phyloP scores from a whole-genome alignment of 352 stramenopile species.

The Globisporangium splendens region DNA sequence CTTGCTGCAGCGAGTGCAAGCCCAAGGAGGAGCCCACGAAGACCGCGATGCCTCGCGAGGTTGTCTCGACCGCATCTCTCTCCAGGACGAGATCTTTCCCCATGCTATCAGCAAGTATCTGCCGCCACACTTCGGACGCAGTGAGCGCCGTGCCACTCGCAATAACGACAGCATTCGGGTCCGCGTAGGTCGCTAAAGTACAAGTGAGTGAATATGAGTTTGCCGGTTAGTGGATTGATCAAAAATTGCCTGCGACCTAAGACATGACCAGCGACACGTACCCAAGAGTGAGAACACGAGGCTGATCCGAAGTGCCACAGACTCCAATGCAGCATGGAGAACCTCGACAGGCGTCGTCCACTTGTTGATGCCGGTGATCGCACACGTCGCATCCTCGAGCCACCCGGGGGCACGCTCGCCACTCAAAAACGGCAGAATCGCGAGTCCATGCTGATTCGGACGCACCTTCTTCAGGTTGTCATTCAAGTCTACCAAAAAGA shows the following conservation, averaged over 20 bases:
- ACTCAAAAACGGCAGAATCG: conserved; percentile 90
- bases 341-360: conserved; percentile 89
- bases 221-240: too few relatives aligned
- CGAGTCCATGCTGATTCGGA: conserved; percentile 70
- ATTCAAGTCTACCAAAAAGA: conserved; percentile 28
- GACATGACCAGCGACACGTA: conserved; percentile 13
- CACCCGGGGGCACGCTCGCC: conserved; percentile 93
- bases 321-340: conserved; percentile 88
- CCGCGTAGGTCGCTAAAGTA: conserved; percentile 26
- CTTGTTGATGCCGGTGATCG: conserved; percentile 90
- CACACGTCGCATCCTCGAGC: conserved; percentile 85
- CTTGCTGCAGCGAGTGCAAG: conserved; percentile 47
- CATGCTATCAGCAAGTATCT: conserved; percentile 84
- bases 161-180: conserved; percentile 54
- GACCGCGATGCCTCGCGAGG: conserved; percentile 80
- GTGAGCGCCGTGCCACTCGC: conserved; percentile 78
- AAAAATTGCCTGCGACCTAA: too few relatives aligned
- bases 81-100: conserved; percentile 72
- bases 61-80: conserved; percentile 62
- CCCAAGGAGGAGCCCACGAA: conserved; percentile 59
- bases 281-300: conserved; percentile 82
- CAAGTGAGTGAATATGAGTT: too few relatives aligned
- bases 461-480: conserved; percentile 26
- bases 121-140: conserved; percentile 78
- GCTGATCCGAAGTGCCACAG: conserved; percentile 87